Conservation (phyloP, 2,329 filamentous ascomycete genomes). For the Exophiala sp. region DNA sequence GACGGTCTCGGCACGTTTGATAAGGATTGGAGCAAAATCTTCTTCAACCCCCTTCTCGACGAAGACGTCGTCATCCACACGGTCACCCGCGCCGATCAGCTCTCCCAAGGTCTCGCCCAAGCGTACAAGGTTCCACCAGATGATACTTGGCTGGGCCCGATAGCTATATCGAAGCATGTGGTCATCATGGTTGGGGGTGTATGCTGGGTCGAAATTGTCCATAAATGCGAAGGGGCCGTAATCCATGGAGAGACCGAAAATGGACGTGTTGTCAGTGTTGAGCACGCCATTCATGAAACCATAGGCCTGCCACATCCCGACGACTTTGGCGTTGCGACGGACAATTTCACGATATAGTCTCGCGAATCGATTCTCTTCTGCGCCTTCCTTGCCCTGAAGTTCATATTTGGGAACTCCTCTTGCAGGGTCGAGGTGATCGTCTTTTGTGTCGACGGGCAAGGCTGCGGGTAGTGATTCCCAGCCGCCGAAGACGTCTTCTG, state of each 20-base stretch:
- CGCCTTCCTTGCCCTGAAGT: conserved; percentile 64
- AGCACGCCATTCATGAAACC: conserved; percentile 99
- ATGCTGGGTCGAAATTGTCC: conserved; percentile 90
- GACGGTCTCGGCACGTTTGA: conserved; percentile 75
- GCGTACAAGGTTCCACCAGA: conserved; percentile 97
- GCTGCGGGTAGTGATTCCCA: conserved; percentile 77
- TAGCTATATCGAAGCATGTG: conserved; percentile 83
- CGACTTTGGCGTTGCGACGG: conserved; percentile 78
- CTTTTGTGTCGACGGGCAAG: conserved; percentile 39
- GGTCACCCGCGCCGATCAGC: conserved; percentile 71
- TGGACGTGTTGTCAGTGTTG: conserved; percentile 95
- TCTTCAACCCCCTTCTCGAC: conserved; percentile 68
- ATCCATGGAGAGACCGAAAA: conserved; percentile 84
- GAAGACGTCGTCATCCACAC: conserved; percentile 70
- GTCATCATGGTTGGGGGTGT: conserved; percentile 97
- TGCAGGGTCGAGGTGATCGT: conserved; percentile 37
- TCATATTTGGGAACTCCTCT: conserved; percentile 55
- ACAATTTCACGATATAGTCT: conserved; percentile 84
- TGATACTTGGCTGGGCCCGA: conserved; percentile 88
- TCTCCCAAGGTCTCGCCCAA: conserved; percentile 87
- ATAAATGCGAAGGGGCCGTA: conserved; percentile 97
- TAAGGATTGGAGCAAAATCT: conserved; percentile 65
- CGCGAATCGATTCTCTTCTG: conserved; percentile 80
- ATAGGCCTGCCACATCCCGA: conserved; percentile 94
- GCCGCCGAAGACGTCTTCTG: conserved; percentile 80